These are phyloP conservation scores for Phytopythium aichiense DNA, from an alignment of 352 stramenopile species.

Conservation along the genomic window DNA sequence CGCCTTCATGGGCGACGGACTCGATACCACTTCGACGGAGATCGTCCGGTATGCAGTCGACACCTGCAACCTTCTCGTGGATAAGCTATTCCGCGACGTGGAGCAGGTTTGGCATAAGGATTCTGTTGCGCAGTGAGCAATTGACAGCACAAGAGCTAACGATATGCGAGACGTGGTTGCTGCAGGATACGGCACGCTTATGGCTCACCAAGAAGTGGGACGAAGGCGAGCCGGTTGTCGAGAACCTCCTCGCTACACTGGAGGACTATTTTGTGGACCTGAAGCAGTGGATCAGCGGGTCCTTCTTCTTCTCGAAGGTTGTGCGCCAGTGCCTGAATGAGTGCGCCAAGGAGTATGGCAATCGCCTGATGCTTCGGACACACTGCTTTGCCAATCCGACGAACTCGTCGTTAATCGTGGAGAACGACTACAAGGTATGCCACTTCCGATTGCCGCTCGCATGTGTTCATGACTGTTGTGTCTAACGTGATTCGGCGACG, in stretches of 20 bases:
- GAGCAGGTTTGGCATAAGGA: constrained; percentile 40
- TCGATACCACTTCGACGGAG: constrained; percentile 74
- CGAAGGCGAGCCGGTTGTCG: constrained; percentile 64
- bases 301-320: constrained; percentile 85
- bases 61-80: constrained; percentile 59
- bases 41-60: constrained; percentile 73
- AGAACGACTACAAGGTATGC: constrained; percentile 57
- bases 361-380: constrained; percentile 52
- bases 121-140: neutral
- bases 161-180: neutral
- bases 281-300: constrained; percentile 68
- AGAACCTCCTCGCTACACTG: constrained; percentile 68
- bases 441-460: neutral
- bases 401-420: constrained; percentile 34
- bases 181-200: constrained; percentile 57
- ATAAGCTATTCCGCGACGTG: constrained; percentile 78
- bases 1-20: constrained; percentile 62
- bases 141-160: neutral
- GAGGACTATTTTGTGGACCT: constrained; percentile 78
- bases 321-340: constrained; percentile 68
- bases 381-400: constrained; percentile 46
- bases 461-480: neutral
- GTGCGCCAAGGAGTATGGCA: constrained; percentile 60
- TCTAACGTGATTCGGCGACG: neutral
- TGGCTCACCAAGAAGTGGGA: constrained; percentile 88